A percentile compares a stretch with the other conserved stretches of the same genome.
Conservation (phyloP, 2,329 filamentous ascomycete genomes). For the Ophiostoma angusticollis region DNA sequence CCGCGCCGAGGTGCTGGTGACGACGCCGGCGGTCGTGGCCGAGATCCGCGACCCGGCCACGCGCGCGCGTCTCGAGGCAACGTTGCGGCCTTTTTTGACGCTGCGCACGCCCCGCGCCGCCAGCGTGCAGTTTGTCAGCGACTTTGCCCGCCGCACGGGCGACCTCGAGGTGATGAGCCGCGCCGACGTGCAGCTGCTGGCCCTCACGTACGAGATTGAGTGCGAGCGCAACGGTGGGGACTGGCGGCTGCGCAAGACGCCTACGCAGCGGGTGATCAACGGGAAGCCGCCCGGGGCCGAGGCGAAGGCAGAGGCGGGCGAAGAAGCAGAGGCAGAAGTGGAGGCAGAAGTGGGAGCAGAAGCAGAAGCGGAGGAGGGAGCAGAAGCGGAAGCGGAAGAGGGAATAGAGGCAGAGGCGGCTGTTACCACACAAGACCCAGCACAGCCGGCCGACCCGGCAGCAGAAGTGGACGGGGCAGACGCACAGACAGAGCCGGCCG, state of each 20-base stretch:
- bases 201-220: constrained; percentile 88
- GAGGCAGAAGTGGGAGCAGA: neutral
- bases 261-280: constrained; percentile 67
- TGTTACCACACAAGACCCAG: too few species aligned
- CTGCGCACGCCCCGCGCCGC: constrained; percentile 60
- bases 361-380: neutral
- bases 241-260: constrained; percentile 67
- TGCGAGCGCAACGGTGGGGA: constrained; percentile 82
- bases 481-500: constrained; percentile 9
- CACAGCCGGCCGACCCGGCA: constrained; percentile 6
- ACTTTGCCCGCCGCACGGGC: constrained; percentile 81
- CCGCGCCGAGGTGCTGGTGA: constrained; percentile 65
- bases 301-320: neutral
- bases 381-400: neutral
- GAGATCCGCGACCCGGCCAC: constrained; percentile 84
- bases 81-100: constrained; percentile 72
- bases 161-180: constrained; percentile 78
- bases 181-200: constrained; percentile 80
- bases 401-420: neutral
- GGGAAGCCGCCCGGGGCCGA: constrained; percentile 42
- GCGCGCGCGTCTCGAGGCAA: constrained; percentile 67
- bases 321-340: neutral
- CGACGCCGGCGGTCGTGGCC: constrained; percentile 70
- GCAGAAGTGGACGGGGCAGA: neutral
- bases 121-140: constrained; percentile 66